Percentiles rank a stretch among this genome's conserved stretches.
Evolutionary conservation across 495 filamentous ascomycete species (phyloP).

Genomic region (Darksidea phi): DNA sequence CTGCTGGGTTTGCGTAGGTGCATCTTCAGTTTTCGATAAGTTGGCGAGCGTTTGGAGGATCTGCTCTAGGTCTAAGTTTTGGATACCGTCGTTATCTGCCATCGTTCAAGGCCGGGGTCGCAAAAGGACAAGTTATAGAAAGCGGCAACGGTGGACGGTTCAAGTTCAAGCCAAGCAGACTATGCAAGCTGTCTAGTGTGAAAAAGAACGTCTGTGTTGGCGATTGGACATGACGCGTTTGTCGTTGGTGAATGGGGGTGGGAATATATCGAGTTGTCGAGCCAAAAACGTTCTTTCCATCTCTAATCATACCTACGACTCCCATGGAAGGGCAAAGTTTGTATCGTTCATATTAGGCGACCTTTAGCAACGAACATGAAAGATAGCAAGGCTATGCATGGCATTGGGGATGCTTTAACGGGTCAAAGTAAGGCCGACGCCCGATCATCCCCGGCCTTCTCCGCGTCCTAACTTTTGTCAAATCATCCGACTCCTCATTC

Average conservation of each 20-base stretch:
- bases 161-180: too few relatives aligned
- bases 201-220: too few relatives aligned
- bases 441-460: conserved; percentile 13
- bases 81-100: neutral
- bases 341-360: too few relatives aligned
- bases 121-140: neutral
- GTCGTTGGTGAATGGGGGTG: too few relatives aligned
- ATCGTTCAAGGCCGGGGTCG: neutral
- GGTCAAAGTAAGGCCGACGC: conserved; percentile 7
- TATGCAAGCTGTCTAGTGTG: too few relatives aligned
- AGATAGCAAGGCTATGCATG: neutral
- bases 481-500: conserved; percentile 8
- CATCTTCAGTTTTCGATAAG: neutral
- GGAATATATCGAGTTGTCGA: too few relatives aligned
- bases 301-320: too few relatives aligned
- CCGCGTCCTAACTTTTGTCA: conserved; percentile 23
- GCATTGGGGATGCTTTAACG: conserved; percentile 1
- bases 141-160: too few relatives aligned
- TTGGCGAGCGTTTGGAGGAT: conserved; percentile 8
- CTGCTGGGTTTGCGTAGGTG: neutral
- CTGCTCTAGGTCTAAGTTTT: conserved; percentile 1
- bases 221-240: too few relatives aligned
- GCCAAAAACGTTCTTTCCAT: too few relatives aligned
- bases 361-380: neutral
- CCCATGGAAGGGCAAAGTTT: too few relatives aligned